Percentiles rank a stretch among this genome's conserved stretches.
Evolutionary conservation across 352 stramenopile genomes (phyloP).

Genomic region (Phytophthora syringae): DNA sequence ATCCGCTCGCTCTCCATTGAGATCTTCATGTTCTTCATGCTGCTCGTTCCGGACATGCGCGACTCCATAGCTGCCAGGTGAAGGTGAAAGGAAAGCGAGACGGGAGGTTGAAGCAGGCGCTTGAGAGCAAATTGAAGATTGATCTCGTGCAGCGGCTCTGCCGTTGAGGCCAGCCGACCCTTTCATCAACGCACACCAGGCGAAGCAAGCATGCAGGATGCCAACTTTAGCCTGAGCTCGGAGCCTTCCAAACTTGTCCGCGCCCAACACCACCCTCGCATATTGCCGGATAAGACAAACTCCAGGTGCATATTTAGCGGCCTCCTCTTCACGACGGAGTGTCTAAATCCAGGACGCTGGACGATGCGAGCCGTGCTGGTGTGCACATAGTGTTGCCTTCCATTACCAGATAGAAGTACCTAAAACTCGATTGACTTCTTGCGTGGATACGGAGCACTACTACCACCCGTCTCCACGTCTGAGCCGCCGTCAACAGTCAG

Average conservation of each 20-base stretch:
- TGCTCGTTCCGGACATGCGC: conserved; percentile 59
- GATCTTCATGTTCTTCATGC: conserved; percentile 87
- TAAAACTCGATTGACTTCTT: conserved; percentile 66
- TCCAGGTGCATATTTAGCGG: conserved; percentile 18
- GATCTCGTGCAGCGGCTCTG: conserved; percentile 20
- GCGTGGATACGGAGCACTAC: conserved; percentile 30
- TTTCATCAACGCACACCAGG: not conserved
- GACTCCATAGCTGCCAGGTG: conserved; percentile 55
- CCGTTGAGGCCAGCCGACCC: conserved; percentile 5
- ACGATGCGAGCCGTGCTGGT: not conserved
- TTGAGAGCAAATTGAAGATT: conserved; percentile 38
- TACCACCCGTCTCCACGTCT: conserved; percentile 27
- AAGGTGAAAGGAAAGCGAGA: conserved; percentile 1
- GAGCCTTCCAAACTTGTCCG: conserved; percentile 21
- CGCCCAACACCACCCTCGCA: conserved; percentile 6
- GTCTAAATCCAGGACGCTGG: too few relatives aligned
- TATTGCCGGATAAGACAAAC: conserved; percentile 17
- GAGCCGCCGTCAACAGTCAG: conserved; percentile 37
- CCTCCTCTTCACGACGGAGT: too few relatives aligned
- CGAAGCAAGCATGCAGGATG: not conserved
- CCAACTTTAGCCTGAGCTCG: conserved; percentile 27
- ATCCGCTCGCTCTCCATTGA: conserved; percentile 83
- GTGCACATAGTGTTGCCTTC: conserved; percentile 19
- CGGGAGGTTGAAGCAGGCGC: conserved; percentile 12
- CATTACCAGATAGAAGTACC: conserved; percentile 12